Percentiles rank a stretch among this genome's conserved stretches.
Conservation (phyloP, 345 rosid species). For the Corymbia maculata region DNA sequence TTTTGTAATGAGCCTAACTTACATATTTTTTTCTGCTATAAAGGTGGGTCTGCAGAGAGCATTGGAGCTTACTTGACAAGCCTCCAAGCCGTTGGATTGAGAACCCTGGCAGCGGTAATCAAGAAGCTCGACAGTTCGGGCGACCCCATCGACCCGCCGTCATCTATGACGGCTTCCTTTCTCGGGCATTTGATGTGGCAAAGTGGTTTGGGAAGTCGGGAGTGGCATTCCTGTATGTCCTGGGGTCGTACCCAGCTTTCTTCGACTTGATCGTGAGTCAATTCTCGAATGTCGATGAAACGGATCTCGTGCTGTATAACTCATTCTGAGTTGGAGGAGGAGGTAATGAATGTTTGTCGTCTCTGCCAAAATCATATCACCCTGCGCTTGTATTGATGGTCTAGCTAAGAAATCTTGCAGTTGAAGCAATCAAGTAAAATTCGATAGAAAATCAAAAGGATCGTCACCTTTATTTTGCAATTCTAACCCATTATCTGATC, state of each 20-base stretch:
- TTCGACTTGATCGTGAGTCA: slow-evolving; percentile 3
- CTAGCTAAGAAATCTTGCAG: background rate
- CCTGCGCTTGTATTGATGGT: background rate
- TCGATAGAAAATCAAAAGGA: background rate
- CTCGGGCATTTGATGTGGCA: slow-evolving; percentile 26
- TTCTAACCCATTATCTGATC: background rate
- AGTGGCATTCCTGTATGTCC: slow-evolving; percentile 2
- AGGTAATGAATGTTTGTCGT: background rate
- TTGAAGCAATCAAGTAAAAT: background rate
- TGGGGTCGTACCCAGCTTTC: slow-evolving; percentile 9
- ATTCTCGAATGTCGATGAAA: slow-evolving; percentile 13
- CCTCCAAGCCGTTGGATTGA: slow-evolving; percentile 1
- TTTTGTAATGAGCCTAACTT: background rate
- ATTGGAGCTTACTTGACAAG: background rate
- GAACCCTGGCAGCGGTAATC: slow-evolving; percentile 7
- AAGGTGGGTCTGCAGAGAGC: background rate
- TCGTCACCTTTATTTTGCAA: background rate
- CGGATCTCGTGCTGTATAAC: slow-evolving; percentile 15
- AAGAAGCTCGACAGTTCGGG: background rate
- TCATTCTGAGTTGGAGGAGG: slow-evolving; percentile 15
- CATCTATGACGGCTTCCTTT: slow-evolving; percentile 18
- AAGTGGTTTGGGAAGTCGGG: slow-evolving; percentile 16
- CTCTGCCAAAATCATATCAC: background rate
- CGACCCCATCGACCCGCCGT: background rate
- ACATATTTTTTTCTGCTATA: background rate